Percentiles rank a stretch among this genome's conserved stretches.
phyloP scores from a whole-genome alignment of 306 rosid species.

The Carpinus fangiana region DNA sequence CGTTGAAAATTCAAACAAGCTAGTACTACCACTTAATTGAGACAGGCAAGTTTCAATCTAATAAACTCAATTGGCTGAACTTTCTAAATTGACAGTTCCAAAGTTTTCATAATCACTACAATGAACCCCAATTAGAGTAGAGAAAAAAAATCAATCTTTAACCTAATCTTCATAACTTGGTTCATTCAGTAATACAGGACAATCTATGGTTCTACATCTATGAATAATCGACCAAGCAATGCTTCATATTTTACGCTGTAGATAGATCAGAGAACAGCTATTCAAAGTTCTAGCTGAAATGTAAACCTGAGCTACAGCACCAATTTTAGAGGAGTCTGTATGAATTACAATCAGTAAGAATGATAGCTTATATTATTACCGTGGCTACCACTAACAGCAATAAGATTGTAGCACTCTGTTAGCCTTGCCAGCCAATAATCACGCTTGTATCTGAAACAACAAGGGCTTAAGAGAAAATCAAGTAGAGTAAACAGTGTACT shows the following conservation, averaged over 20 bases:
- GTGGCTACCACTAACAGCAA: slow-evolving; percentile 39
- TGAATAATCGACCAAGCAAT: neutral
- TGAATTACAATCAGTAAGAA: neutral
- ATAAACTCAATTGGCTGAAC: no score
- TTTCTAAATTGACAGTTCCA: no score
- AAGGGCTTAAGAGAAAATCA: neutral
- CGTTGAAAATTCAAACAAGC: neutral
- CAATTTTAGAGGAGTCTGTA: neutral
- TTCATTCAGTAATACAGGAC: neutral
- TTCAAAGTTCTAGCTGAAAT: neutral
- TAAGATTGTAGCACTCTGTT: slow-evolving; percentile 30
- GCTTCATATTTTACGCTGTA: neutral
- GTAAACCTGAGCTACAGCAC: neutral
- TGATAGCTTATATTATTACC: slow-evolving; percentile 12
- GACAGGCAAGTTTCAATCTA: no score
- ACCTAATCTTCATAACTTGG: neutral
- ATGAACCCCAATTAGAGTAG: no score
- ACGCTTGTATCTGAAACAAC: slow-evolving; percentile 25
- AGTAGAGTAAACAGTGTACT: neutral
- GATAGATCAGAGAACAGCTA: no score
- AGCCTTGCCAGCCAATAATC: slow-evolving; percentile 29
- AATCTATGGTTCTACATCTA: neutral
- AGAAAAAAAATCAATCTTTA: no score
- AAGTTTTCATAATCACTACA: no score
- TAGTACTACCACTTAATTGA: neutral